Percentiles rank a stretch among this genome's conserved stretches.
Evolutionary conservation across 768 basidiomycete genomes (phyloP).

Genomic region (Leucosporidium scottii): DNA sequence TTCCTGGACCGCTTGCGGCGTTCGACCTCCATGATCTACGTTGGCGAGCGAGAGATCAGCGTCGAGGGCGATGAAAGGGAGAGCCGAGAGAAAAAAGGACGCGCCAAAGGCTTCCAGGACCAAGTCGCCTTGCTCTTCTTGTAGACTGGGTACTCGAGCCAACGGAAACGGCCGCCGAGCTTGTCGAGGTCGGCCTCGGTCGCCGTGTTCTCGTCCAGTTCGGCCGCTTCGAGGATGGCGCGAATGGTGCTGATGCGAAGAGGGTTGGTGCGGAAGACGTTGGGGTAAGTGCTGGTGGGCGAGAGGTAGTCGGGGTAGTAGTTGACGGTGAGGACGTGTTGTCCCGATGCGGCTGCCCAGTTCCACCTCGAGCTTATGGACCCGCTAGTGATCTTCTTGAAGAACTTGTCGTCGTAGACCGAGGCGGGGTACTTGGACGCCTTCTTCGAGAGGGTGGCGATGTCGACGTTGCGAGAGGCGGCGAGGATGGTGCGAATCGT

Average conservation of each 20-base stretch:
- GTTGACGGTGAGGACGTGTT: neutral
- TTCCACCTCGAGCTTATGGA: neutral
- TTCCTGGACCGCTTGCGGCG: no score
- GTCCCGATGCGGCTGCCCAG: neutral
- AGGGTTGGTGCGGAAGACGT: neutral
- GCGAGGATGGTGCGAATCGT: neutral
- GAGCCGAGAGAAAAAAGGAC: neutral
- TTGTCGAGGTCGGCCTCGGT: neutral
- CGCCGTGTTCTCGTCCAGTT: neutral
- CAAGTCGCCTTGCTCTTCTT: neutral
- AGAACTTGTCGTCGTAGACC: neutral
- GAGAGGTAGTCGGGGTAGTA: neutral
- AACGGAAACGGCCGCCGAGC: neutral
- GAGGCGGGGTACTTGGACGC: neutral
- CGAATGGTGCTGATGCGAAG: neutral
- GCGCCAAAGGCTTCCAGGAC: neutral
- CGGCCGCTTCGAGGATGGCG: neutral
- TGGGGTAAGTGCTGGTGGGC: neutral
- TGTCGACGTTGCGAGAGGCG: neutral
- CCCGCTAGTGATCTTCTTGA: neutral
- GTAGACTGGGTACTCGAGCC: neutral
- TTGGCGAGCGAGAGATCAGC: neutral
- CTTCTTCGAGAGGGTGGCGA: neutral
- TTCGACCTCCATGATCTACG: no score
- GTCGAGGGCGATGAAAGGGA: no score